Base-by-base conservation (phyloP, 2,329 filamentous ascomycete species). In the Elsinoe perseae region DNA sequence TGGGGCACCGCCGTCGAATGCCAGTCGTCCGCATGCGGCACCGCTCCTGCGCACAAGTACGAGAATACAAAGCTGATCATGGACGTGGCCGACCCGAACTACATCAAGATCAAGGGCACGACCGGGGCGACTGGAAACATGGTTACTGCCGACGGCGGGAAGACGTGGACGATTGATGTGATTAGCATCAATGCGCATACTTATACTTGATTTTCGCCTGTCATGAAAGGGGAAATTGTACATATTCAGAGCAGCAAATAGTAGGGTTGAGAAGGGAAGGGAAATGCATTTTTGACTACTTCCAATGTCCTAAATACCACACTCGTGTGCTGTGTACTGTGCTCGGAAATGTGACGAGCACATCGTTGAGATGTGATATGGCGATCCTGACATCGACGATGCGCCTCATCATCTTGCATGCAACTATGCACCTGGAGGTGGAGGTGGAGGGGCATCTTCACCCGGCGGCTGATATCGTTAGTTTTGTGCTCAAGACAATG, bases 1-100 rank as follows among this genome's bases (percentile, higher is more conserved):
- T 76, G 72, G 68, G 75, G 74, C 1, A 74, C 69, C 32, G 68
- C 74, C 0, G 70, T 76, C 57, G 71, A 75, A 58, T 74, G 73
- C 46, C 68, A 67, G 1, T 66, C 63, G 34, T 59, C 64, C 4
- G 65, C 73, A 57, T 74, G 73, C 61, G 72, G 73, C 16, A 73
- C 68, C 32, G 64, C 75, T 27, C 64, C 65, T 23, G 69, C 70
- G 23, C 73, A 75, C 69, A 64, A 65, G 27, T 75, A 72, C 69
- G 68, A 68, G 56, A 60, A 75, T 61, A 73, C 72, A 12, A 66
- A 65, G 54, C 70, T 75, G 46, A 65, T 64, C 54, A 62, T 71
- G 54, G 59, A 69, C 50, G 58, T 58, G 5, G 64, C 68, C 2
- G 66, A 75, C 61, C 65, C 69, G 38, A 61, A 71, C 56, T 76